Evolutionary conservation across 2,329 filamentous ascomycete genomes (phyloP).

Genomic region (Ramularia endophylla): DNA sequence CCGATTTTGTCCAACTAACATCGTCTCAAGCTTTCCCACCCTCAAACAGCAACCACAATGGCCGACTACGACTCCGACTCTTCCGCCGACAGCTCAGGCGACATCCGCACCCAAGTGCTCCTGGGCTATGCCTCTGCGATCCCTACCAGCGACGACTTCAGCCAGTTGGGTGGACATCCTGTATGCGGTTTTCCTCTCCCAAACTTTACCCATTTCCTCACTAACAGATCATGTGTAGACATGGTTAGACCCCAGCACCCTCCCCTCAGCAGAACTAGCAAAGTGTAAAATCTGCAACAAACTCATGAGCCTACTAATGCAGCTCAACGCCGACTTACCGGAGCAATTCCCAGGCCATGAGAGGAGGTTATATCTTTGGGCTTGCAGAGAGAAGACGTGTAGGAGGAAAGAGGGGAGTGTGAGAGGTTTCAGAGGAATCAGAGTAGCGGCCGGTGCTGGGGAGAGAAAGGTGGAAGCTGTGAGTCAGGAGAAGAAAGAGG

Average conservation of each 20-base stretch:
- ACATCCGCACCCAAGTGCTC: conserved; percentile 77
- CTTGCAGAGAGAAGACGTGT: conserved; percentile 71
- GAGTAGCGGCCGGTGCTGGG: conserved; percentile 33
- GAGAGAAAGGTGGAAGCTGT: not conserved
- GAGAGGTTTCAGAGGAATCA: conserved; percentile 65
- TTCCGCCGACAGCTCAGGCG: conserved; percentile 54
- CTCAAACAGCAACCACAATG: conserved; percentile 14
- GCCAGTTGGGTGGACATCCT: conserved; percentile 78
- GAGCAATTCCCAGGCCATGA: conserved; percentile 83
- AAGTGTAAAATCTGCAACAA: conserved; percentile 84
- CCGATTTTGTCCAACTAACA: no score
- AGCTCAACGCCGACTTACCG: conserved; percentile 86
- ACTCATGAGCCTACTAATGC: conserved; percentile 76
- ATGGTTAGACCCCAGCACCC: conserved; percentile 69
- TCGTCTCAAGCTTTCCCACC: no score
- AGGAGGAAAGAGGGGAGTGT: conserved; percentile 77
- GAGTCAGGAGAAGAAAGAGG: conserved; percentile 22
- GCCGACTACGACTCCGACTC: conserved; percentile 80
- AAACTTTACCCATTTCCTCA: not conserved
- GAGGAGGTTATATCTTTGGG: conserved; percentile 79
- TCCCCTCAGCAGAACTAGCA: conserved; percentile 70
- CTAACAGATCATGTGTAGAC: conserved; percentile 49
- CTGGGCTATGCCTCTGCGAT: conserved; percentile 85
- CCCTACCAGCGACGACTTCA: conserved; percentile 72
- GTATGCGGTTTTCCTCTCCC: conserved; percentile 49